Evolutionary conservation across 163 green algal species (phyloP), one percentile per base, ranked within the genome.

Genomic region (Volvox carteri): DNA sequence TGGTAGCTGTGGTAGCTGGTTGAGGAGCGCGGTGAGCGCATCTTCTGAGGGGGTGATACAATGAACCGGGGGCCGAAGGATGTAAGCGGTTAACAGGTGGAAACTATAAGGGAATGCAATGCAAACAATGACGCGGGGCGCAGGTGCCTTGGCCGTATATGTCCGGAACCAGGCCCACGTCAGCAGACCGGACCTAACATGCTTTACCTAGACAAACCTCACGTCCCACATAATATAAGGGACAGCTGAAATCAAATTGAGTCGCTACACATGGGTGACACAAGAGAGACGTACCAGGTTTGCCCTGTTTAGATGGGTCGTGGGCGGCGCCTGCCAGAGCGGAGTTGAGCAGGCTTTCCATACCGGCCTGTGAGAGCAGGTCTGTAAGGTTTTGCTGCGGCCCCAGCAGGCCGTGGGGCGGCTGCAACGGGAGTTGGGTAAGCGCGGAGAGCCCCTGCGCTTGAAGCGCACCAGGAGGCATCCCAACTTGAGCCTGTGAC

Each of bases 271-370:
- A n/a, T n/a, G n/a, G n/a, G n/a, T n/a, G n/a, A n/a, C n/a, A n/a
- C n/a, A n/a, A n/a, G n/a, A n/a, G n/a, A n/a, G 19, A 56, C 41
- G 41, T 30, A 84, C 75, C 75, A 33, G 46, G 46, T 30, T 84
- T 84, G 1, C 7, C 25, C 75, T 70, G 48, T 37, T 84, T 84
- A 30, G 75, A 52, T 18, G 75, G 75, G 30, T 84, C 75, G 23
- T 68, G 46, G 18, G 7, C 73, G 21, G 50, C 46, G 30, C 73
- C 73, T 46, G 42, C 73, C 42, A 80, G 42, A 18, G 73, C 42
- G 11, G 73, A 80, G 70, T 30, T 78, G 5, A 84, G 75, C n/a
- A 84, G 75, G 75, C 46, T 84, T 21, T 84, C 75, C 30, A 70
- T 35, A 14, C 48, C 75, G 3, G 48, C 48, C 30, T 68, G 75